A percentile compares a stretch with the other conserved stretches of the same genome.
These are phyloP conservation scores for Closterium sp. DNA, from an alignment of 139 green algal genomes.

Conservation along the genomic window DNA sequence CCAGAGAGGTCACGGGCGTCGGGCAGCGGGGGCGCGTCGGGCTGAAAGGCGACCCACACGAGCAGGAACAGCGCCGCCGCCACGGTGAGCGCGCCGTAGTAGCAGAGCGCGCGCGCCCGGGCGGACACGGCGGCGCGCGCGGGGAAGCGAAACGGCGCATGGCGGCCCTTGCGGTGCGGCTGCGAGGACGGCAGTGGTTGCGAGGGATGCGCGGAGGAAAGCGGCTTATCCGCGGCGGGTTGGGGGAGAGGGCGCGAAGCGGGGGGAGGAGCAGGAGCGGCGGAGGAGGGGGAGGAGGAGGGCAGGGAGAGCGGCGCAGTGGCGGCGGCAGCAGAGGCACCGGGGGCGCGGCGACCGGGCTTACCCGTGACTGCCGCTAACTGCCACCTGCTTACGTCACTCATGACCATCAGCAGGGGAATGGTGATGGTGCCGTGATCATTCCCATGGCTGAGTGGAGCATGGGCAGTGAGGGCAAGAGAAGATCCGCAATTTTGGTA, in stretches of 20 bases:
- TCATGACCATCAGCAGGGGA: not conserved
- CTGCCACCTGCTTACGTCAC: not conserved
- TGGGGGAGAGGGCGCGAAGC: not conserved
- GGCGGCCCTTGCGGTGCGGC: not conserved
- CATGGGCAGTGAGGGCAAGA: no score
- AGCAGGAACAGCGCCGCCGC: not conserved
- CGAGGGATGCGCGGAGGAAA: not conserved
- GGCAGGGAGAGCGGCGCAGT: not conserved
- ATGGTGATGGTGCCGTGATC: not conserved
- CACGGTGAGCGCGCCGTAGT: not conserved
- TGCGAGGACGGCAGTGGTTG: not conserved
- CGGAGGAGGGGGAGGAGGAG: not conserved
- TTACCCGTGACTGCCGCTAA: not conserved
- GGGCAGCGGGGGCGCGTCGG: not conserved
- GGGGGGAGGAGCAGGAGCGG: not conserved
- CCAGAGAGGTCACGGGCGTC: not conserved
- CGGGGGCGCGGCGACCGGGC: not conserved
- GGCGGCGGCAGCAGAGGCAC: not conserved
- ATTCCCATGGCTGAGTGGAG: no score
- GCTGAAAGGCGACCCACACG: not conserved
- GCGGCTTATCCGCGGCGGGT: not conserved
- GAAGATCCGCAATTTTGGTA: no score
- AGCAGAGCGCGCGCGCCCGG: not conserved
- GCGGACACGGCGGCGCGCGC: not conserved
- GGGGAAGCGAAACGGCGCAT: not conserved